phyloP scores from a whole-genome alignment of 306 rosid genomes.

The Potentilla sterilis region DNA sequence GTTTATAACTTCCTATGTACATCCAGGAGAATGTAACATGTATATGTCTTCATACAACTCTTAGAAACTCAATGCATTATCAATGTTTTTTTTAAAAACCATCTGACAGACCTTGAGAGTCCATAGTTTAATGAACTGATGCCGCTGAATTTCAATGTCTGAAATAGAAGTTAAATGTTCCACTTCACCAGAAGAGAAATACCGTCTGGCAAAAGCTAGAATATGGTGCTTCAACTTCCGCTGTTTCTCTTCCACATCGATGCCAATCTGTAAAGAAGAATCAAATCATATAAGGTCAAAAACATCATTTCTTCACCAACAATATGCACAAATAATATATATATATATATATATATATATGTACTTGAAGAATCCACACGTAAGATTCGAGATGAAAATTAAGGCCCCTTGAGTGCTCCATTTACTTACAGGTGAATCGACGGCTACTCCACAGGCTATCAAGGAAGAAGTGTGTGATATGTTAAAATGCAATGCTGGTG shows the following conservation, averaged over 20 bases:
- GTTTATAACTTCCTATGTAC: not conserved
- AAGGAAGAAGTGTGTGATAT: conserved; percentile 80
- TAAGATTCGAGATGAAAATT: not conserved
- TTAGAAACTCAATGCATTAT: conserved; percentile 1
- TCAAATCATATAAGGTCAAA: conserved; percentile 23
- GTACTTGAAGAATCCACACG: conserved; percentile 1
- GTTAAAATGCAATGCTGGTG: conserved; percentile 85
- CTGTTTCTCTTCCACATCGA: conserved; percentile 85
- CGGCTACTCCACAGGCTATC: conserved; percentile 88
- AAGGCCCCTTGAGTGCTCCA: not conserved
- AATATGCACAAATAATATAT: conserved; percentile 8
- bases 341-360: not conserved
- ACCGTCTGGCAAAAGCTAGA: conserved; percentile 73
- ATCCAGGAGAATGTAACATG: not conserved
- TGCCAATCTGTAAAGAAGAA: conserved; percentile 59
- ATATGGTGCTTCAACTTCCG: conserved; percentile 65
- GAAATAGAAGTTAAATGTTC: conserved; percentile 57
- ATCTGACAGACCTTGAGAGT: conserved; percentile 54
- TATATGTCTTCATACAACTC: not conserved
- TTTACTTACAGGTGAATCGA: conserved; percentile 60
- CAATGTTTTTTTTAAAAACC: conserved; percentile 5
- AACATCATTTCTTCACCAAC: conserved; percentile 12
- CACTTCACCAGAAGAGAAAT: conserved; percentile 68
- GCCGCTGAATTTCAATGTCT: conserved; percentile 73
- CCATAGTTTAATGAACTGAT: conserved; percentile 67